Evolutionary conservation across 139 green algal species (phyloP).

Genomic region (Edaphochlamys debaryana): DNA sequence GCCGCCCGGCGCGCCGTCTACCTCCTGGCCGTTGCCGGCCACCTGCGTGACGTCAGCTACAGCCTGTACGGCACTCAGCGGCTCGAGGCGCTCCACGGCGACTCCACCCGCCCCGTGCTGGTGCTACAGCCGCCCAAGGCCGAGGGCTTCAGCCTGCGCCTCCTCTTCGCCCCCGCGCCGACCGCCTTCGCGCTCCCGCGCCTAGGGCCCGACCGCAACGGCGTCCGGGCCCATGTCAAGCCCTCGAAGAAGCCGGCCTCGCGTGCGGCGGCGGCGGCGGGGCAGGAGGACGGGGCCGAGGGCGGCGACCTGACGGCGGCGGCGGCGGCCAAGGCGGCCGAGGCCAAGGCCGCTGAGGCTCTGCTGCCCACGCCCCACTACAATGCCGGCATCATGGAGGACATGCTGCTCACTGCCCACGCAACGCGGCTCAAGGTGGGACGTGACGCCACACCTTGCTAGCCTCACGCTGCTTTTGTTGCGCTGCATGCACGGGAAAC

Average conservation of each 20-base stretch:
- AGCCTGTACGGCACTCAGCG: conserved; percentile 41
- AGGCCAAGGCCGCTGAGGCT: not conserved
- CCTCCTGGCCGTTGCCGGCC: conserved; percentile 56
- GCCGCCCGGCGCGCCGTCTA: conserved; percentile 75
- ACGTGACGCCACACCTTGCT: no score
- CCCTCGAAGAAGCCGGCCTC: not conserved
- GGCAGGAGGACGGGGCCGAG: not conserved
- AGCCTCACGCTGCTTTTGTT: no score
- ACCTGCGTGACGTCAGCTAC: conserved; percentile 44
- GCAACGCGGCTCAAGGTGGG: conserved; percentile 16
- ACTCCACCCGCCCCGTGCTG: conserved; percentile 67
- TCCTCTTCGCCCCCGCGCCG: conserved; percentile 43
- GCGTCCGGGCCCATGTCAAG: conserved; percentile 38
- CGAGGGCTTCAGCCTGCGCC: conserved; percentile 48
- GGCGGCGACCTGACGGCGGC: not conserved
- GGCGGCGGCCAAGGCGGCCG: not conserved
- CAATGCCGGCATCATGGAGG: conserved; percentile 74
- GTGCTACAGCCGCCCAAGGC: conserved; percentile 49
- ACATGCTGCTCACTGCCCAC: conserved; percentile 60
- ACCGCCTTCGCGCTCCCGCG: conserved; percentile 62
- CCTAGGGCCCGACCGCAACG: conserved; percentile 63
- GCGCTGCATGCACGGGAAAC: not conserved
- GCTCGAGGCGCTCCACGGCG: conserved; percentile 49
- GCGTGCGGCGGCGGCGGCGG: not conserved
- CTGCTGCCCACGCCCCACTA: conserved; percentile 76